Evolutionary conservation across 768 basidiomycete genomes (phyloP).

Genomic region (Suillus tomentosus): DNA sequence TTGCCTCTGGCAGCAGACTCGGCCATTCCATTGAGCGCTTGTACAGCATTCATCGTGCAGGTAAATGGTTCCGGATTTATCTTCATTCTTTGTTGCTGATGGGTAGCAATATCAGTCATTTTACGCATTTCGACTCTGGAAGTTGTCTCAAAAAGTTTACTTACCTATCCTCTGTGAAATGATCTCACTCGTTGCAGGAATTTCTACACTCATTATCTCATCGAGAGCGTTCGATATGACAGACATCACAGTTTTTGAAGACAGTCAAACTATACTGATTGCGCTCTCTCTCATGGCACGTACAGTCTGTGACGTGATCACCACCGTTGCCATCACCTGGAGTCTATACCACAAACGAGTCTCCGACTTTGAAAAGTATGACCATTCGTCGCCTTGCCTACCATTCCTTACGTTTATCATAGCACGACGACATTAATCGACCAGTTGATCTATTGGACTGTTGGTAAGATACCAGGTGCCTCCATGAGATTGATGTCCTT

Average conservation of each 20-base stretch:
- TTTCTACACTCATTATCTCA: background rate
- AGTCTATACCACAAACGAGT: too few species aligned
- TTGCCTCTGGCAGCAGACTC: constrained; percentile 6
- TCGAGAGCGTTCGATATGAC: background rate
- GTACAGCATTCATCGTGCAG: constrained; percentile 4
- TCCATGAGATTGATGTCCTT: background rate
- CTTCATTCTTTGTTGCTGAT: background rate
- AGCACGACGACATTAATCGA: background rate
- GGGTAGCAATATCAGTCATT: background rate
- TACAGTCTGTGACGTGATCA: constrained; percentile 1
- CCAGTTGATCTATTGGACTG: background rate
- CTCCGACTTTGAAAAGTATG: too few species aligned
- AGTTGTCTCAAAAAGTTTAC: background rate
- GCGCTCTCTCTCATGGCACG: background rate
- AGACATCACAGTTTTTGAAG: background rate
- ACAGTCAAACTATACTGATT: background rate
- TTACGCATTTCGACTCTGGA: constrained; percentile 12
- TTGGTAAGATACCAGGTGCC: background rate
- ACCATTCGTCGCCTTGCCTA: background rate
- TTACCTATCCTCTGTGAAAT: constrained; percentile 5
- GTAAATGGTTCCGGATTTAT: background rate
- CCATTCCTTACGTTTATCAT: background rate
- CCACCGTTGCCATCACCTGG: constrained; percentile 4
- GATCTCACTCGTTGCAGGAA: background rate
- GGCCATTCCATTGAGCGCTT: constrained; percentile 2